Conservation (phyloP, 768 basidiomycete species). For the Suillus variegatus region DNA sequence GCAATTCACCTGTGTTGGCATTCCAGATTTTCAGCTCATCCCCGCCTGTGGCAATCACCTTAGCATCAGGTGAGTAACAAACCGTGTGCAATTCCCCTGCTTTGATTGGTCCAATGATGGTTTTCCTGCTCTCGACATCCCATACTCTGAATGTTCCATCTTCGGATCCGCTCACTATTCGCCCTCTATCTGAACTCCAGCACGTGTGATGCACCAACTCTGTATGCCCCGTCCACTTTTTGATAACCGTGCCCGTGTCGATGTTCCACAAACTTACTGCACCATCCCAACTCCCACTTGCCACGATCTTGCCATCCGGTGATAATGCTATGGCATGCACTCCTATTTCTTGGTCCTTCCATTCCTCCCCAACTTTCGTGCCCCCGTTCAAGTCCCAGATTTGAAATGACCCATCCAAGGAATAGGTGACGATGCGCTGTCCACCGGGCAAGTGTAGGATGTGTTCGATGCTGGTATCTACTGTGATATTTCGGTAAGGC, state of each 20-base stretch:
- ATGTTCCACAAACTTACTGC: not conserved
- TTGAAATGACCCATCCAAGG: not conserved
- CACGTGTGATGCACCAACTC: not conserved
- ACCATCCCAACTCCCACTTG: not conserved
- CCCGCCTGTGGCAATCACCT: not conserved
- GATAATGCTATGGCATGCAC: not conserved
- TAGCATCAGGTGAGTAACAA: not conserved
- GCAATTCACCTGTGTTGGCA: not conserved
- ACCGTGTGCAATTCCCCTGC: not conserved
- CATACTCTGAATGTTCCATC: not conserved
- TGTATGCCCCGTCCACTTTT: not conserved
- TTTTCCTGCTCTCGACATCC: not conserved
- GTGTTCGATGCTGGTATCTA: too few relatives aligned
- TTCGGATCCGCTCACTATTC: not conserved
- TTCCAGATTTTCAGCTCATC: not conserved
- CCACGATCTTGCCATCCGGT: not conserved
- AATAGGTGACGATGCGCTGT: not conserved
- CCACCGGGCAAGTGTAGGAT: too few relatives aligned
- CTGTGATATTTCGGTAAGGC: too few relatives aligned
- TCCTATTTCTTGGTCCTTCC: not conserved
- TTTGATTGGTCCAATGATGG: not conserved
- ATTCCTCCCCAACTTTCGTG: not conserved
- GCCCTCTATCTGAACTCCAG: not conserved
- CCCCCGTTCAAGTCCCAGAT: not conserved
- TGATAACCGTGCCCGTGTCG: not conserved